phyloP scores from a whole-genome alignment of 2,329 filamentous ascomycete species.

The Diplodia sapinea region DNA sequence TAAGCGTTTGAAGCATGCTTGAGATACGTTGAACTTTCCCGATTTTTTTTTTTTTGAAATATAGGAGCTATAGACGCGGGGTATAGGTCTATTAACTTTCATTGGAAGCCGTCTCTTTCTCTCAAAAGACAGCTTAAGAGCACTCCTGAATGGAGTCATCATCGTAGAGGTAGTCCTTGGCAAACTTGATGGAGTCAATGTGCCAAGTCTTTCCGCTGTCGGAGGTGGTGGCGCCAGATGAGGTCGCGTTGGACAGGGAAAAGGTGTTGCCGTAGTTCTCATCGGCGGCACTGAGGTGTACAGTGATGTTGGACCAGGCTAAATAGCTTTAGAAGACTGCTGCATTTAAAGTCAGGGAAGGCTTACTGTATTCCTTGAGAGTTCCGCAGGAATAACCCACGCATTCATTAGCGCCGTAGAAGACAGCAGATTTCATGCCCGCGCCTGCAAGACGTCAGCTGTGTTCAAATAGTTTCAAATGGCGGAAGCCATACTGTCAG shows the following conservation, averaged over 20 bases:
- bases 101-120: not conserved
- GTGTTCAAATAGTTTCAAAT: not conserved
- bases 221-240: conserved; percentile 19
- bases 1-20: not conserved
- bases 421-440: conserved; percentile 31
- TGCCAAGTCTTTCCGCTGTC: conserved; percentile 35
- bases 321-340: not conserved
- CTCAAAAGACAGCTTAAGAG: not conserved
- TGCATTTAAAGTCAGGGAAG: not conserved
- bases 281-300: conserved; percentile 31
- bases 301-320: conserved; percentile 32
- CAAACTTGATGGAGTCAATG: conserved; percentile 32
- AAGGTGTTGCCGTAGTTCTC: conserved; percentile 28
- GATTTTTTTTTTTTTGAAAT: too few relatives aligned
- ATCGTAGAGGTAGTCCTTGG: conserved; percentile 29
- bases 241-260: conserved; percentile 20
- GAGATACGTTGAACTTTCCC: not conserved
- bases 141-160: not conserved
- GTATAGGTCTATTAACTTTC: not conserved
- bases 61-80: not conserved
- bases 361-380: conserved; percentile 29
- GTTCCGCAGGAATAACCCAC: conserved; percentile 26
- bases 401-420: conserved; percentile 37
- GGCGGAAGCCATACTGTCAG: conserved; percentile 1
- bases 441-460: not conserved